A percentile compares a stretch with the other conserved stretches of the same genome.
These are phyloP conservation scores for Monilinia aucupariae DNA, from an alignment of 2,329 filamentous ascomycete genomes.

Conservation along the genomic window DNA sequence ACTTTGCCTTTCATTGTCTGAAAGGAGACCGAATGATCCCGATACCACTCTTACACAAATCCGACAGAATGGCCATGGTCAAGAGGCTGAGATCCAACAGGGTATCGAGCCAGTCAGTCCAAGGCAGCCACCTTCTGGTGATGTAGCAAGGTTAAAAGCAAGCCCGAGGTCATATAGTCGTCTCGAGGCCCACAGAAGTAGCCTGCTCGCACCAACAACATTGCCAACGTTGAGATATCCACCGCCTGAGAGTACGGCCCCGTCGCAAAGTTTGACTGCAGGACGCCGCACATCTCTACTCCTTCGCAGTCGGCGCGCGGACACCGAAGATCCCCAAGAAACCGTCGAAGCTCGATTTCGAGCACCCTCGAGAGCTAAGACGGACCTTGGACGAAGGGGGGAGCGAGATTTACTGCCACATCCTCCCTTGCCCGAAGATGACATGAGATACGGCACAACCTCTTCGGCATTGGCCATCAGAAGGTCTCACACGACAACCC, in stretches of 20 bases:
- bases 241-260: slow-evolving; percentile 34
- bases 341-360: slow-evolving; percentile 45
- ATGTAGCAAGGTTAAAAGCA: slow-evolving; percentile 28
- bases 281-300: slow-evolving; percentile 52
- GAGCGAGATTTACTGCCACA: slow-evolving; percentile 41
- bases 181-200: slow-evolving; percentile 35
- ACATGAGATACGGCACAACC: neutral
- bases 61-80: slow-evolving; percentile 24
- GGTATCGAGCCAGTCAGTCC: slow-evolving; percentile 24
- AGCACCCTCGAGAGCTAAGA: slow-evolving; percentile 54
- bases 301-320: slow-evolving; percentile 34
- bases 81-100: slow-evolving; percentile 22
- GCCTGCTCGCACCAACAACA: slow-evolving; percentile 31
- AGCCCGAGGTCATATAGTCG: slow-evolving; percentile 34
- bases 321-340: slow-evolving; percentile 34
- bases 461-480: slow-evolving; percentile 17
- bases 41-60: slow-evolving; percentile 23
- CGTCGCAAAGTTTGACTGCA: slow-evolving; percentile 47
- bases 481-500: slow-evolving; percentile 37
- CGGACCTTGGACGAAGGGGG: slow-evolving; percentile 45
- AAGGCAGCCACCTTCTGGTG: slow-evolving; percentile 22
- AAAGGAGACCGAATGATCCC: slow-evolving; percentile 40
- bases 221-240: slow-evolving; percentile 32
- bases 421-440: slow-evolving; percentile 35
- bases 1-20: slow-evolving; percentile 77